Base-by-base conservation (phyloP, 78 protist species). In the Tieghemostelium lacteum region DNA sequence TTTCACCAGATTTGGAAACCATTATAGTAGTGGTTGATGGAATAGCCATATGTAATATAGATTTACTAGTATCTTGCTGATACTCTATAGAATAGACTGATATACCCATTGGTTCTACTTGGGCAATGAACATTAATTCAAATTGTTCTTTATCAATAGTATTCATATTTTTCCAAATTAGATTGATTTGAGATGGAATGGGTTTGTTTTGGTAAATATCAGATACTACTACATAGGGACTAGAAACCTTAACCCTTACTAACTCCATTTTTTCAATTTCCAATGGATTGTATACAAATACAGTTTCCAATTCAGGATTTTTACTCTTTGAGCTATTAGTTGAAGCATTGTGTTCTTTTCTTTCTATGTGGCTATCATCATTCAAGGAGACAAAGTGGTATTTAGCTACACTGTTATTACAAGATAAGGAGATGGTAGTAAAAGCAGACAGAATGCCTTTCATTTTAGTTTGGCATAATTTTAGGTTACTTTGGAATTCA, bases 21-120 rank as follows among this genome's bases (percentile, higher is more conserved):
- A 70, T 26, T 14, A 70, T 49, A 3, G 75, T 70, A 29, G 61
- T 10, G 33, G 60, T 26, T 2, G 75, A 16, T 2, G 75, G 75
- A 4, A 50, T 52, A 26, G 75, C 49, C 4, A 60, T 70, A 19
- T 22, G 40, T 19, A 52, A 52, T 2, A 17, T 2, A n/a, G n/a
- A n/a, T 4, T 66, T 39, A 10, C 3, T 8, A 3, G 50, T 42
- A n/a, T n/a, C n/a, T n/a, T 12, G 3, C 4, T 20, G 26, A 12
- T 60, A 26, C 29, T 28, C 65, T 2, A 66, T 26, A 3, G 8
- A 37, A 8, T 66, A 66, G 75, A 60, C 29, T 3, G 33, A 7
- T 20, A 49, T 8, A 6, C 64, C 57, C 8, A 49, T 1, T 8
- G 75, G 61, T 7, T 70, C 39, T 26, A 19, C 12, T 29, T 70